Evolutionary conservation across 2,329 filamentous ascomycete genomes (phyloP).

Genomic region (Paecilomyces dactylethromorphus): DNA sequence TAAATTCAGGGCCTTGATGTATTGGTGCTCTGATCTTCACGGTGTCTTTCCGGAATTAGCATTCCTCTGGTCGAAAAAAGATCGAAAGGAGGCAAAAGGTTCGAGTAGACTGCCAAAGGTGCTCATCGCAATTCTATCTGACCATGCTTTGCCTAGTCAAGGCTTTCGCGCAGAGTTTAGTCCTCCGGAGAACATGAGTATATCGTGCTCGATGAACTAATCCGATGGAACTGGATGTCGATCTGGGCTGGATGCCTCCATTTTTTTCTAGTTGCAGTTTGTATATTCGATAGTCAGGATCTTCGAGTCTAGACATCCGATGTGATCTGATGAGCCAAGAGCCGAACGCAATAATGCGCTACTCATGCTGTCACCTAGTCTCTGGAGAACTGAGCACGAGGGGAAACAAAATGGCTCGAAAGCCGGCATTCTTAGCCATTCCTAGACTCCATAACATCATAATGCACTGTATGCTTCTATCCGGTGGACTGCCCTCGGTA

Average conservation of each 20-base stretch:
- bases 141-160: not conserved
- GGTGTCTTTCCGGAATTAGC: not conserved
- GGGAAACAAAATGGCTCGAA: not conserved
- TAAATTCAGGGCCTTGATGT: not conserved
- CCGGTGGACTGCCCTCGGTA: not conserved
- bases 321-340: not conserved
- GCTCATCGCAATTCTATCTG: not conserved
- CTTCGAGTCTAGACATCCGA: not conserved
- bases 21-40: not conserved
- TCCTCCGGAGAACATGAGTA: not conserved
- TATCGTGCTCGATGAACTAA: not conserved
- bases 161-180: not conserved
- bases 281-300: not conserved
- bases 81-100: not conserved
- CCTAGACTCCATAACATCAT: not conserved
- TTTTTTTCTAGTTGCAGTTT: not conserved
- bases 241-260: not conserved
- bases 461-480: not conserved
- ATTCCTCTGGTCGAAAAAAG: not conserved
- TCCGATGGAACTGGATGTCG: not conserved
- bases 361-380: not conserved
- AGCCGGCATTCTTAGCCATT: not conserved
- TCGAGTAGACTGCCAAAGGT: not conserved
- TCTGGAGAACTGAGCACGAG: not conserved
- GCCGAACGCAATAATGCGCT: not conserved